Conservation (phyloP, 805 yeast species). For the Danielia oregonensis region DNA sequence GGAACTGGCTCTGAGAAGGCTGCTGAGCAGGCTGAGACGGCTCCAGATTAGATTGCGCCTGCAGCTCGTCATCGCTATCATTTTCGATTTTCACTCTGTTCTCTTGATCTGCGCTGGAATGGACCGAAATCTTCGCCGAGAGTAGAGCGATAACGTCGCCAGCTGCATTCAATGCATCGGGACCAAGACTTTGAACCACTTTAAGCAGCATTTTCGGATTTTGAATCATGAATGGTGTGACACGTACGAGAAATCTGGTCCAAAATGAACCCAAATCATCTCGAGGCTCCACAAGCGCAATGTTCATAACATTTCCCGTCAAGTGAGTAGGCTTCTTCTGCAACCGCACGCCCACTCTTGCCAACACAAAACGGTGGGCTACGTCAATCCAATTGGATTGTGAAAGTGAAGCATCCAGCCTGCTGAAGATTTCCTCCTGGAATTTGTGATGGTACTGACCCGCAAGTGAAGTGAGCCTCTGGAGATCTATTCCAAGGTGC, state of each 20-base stretch:
- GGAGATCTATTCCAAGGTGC: slow-evolving; percentile 1
- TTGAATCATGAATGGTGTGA: neutral
- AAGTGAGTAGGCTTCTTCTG: slow-evolving; percentile 2
- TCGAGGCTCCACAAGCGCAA: neutral
- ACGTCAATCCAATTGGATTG: slow-evolving; percentile 8
- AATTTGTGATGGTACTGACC: slow-evolving; percentile 5
- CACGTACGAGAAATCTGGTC: neutral
- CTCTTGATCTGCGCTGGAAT: slow-evolving; percentile 6
- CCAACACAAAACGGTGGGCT: slow-evolving; percentile 8
- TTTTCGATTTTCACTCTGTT: slow-evolving; percentile 4
- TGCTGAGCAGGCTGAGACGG: slow-evolving; percentile 1
- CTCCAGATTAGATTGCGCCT: slow-evolving; percentile 1
- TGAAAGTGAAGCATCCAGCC: slow-evolving; percentile 5
- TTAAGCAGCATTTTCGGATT: neutral
- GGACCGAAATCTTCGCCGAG: slow-evolving; percentile 5
- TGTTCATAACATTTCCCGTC: slow-evolving; percentile 2
- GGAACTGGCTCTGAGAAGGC: neutral
- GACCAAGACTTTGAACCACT: neutral
- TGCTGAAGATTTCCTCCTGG: slow-evolving; percentile 5
- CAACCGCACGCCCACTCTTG: slow-evolving; percentile 2
- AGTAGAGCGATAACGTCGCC: neutral
- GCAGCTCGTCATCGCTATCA: slow-evolving; percentile 1
- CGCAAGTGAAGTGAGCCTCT: slow-evolving; percentile 3
- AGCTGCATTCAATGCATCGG: neutral
- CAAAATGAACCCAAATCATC: slow-evolving; percentile 1